Conservation (phyloP, 768 basidiomycete species). For the Pleurotus tuoliensis region DNA sequence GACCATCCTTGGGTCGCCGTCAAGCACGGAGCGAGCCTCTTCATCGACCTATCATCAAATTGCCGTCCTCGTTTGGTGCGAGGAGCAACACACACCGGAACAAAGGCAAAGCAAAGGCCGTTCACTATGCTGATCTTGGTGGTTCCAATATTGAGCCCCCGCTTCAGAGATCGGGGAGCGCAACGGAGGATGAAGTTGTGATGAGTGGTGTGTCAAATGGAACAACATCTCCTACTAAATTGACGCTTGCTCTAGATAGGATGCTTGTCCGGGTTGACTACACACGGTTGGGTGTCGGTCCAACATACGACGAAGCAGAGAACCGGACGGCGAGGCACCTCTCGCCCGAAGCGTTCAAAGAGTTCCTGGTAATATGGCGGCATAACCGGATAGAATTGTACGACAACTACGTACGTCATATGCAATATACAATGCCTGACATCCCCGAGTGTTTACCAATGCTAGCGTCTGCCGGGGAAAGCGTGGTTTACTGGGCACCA, state of each 20-base stretch:
- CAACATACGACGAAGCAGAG: slow-evolving; percentile 60
- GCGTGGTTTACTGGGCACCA: slow-evolving; percentile 74
- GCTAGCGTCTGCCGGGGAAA: slow-evolving; percentile 53
- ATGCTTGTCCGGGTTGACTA: slow-evolving; percentile 82
- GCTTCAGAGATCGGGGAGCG: slow-evolving; percentile 54
- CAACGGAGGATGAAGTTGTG: slow-evolving; percentile 47
- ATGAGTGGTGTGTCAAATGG: slow-evolving; percentile 56
- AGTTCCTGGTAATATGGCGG: slow-evolving; percentile 86
- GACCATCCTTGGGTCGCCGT: slow-evolving; percentile 7
- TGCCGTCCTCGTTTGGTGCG: slow-evolving; percentile 13
- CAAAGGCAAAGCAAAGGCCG: slow-evolving; percentile 30
- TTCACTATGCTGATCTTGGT: slow-evolving; percentile 34
- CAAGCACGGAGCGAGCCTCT: slow-evolving; percentile 14
- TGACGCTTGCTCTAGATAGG: slow-evolving; percentile 53
- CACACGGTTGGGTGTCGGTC: slow-evolving; percentile 49
- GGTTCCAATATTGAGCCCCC: slow-evolving; percentile 7
- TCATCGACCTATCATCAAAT: slow-evolving; percentile 16
- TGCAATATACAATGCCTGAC: not conserved
- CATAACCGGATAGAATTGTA: slow-evolving; percentile 78
- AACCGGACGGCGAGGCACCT: slow-evolving; percentile 63
- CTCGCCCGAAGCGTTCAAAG: slow-evolving; percentile 65
- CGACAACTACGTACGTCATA: slow-evolving; percentile 65
- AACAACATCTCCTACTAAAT: slow-evolving; percentile 10
- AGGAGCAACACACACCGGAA: slow-evolving; percentile 7
- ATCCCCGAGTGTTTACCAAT: not conserved